These are phyloP conservation scores for Phytophthora megakarya DNA, from an alignment of 352 stramenopile genomes.

Conservation along the genomic window DNA sequence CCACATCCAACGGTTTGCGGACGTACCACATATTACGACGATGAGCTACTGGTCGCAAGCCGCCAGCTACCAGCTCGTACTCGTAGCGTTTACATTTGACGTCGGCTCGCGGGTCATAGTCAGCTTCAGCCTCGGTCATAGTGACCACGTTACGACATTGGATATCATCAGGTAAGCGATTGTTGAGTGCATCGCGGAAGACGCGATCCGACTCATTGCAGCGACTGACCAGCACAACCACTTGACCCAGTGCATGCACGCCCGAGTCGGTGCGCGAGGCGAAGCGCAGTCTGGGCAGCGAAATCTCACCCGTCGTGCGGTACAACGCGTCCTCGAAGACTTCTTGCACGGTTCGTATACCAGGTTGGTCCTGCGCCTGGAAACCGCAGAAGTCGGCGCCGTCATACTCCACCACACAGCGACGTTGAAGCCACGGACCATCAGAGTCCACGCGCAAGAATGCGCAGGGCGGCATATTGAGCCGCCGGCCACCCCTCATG, in stretches of 20 bases:
- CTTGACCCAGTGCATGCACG: conserved; percentile 92
- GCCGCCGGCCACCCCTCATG: conserved; percentile 27
- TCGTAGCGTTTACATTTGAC: conserved; percentile 69
- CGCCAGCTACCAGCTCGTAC: conserved; percentile 60
- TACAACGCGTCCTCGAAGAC: conserved; percentile 70
- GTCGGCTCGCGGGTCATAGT: conserved; percentile 60
- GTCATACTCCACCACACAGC: conserved; percentile 76
- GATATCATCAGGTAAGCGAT: conserved; percentile 65
- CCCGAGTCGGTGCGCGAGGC: conserved; percentile 92
- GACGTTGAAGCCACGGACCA: conserved; percentile 28
- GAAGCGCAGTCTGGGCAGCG: conserved; percentile 75
- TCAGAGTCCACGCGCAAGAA: conserved; percentile 47
- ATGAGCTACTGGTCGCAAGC: conserved; percentile 50
- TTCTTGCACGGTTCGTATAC: conserved; percentile 72
- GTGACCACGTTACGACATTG: conserved; percentile 45
- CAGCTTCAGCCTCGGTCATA: conserved; percentile 19
- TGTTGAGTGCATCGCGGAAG: conserved; percentile 77
- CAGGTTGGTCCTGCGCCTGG: conserved; percentile 75
- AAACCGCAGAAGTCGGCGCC: conserved; percentile 78
- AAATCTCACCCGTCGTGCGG: conserved; percentile 67
- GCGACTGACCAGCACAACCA: conserved; percentile 87
- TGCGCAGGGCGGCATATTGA: conserved; percentile 48
- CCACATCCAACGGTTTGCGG: conserved; percentile 55
- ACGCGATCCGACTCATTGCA: conserved; percentile 49
- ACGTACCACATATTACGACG: conserved; percentile 70